phyloP scores from a whole-genome alignment of 257 asterid species.

The Nicotiana sylvestris region DNA sequence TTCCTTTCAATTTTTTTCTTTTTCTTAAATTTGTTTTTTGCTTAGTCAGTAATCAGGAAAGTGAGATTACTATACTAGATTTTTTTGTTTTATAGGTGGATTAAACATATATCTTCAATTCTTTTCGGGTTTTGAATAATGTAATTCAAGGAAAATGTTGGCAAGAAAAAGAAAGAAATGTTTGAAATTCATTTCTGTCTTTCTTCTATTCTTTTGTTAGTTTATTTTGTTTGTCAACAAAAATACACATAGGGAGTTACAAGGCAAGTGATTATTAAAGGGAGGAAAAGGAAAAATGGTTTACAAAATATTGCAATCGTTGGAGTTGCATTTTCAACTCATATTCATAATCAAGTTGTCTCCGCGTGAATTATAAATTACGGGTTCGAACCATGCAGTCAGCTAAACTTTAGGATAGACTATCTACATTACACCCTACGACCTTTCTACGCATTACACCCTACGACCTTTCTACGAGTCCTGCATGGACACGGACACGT shows the following conservation, averaged over 20 bases:
- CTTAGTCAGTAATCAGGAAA: not conserved
- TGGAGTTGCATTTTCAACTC: not conserved
- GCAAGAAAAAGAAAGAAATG: not conserved
- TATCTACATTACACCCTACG: too few species aligned
- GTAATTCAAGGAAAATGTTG: slow-evolving; percentile 2
- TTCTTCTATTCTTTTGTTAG: not conserved
- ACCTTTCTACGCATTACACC: too few species aligned
- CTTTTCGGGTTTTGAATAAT: slow-evolving; percentile 3
- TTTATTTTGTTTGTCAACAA: not conserved
- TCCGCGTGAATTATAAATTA: too few species aligned
- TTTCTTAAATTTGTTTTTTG: not conserved
- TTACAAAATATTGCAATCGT: not conserved
- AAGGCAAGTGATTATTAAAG: not conserved
- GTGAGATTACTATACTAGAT: slow-evolving; percentile 5
- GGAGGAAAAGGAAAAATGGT: not conserved
- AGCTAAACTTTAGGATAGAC: accelerated
- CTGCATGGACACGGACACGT: too few species aligned
- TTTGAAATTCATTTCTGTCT: not conserved
- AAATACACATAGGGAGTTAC: not conserved
- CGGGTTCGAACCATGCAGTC: too few species aligned
- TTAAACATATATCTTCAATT: slow-evolving; percentile 3
- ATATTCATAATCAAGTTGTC: not conserved
- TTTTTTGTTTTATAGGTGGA: slow-evolving; percentile 6
- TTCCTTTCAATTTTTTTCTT: not conserved
- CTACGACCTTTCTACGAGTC: accelerated